These are phyloP conservation scores for Tulasnella sp. DNA, from an alignment of 768 basidiomycete genomes.

Conservation along the genomic window DNA sequence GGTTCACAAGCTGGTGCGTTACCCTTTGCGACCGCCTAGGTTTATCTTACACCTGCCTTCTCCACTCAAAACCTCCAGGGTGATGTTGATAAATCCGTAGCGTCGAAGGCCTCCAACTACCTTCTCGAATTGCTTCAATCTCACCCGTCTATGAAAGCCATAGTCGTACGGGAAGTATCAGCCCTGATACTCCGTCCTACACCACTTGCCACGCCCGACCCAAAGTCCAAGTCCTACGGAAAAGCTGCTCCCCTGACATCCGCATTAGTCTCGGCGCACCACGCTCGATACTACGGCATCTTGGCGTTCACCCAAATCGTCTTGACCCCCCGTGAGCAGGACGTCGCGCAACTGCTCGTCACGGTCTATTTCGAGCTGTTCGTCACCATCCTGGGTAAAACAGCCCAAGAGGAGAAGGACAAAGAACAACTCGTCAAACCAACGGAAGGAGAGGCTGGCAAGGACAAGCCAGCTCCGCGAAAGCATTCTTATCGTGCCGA, in stretches of 20 bases:
- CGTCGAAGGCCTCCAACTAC: slow-evolving; percentile 88
- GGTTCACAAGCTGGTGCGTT: slow-evolving; percentile 86
- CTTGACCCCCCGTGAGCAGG: slow-evolving; percentile 63
- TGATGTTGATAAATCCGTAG: slow-evolving; percentile 83
- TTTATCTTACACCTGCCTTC: too few relatives aligned
- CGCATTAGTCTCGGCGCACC: slow-evolving; percentile 43
- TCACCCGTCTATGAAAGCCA: slow-evolving; percentile 90
- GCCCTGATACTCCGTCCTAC: slow-evolving; percentile 72
- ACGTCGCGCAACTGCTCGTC: slow-evolving; percentile 76
- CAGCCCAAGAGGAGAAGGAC: slow-evolving; percentile 40
- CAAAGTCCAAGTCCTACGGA: slow-evolving; percentile 47
- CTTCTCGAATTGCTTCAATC: slow-evolving; percentile 85
- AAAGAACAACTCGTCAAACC: slow-evolving; percentile 39
- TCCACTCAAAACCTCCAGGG: slow-evolving; percentile 56
- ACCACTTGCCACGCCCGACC: slow-evolving; percentile 38
- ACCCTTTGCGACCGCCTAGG: neutral
- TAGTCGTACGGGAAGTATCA: slow-evolving; percentile 86
- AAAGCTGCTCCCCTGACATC: slow-evolving; percentile 39
- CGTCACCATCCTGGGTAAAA: slow-evolving; percentile 66
- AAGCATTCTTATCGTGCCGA: slow-evolving; percentile 22
- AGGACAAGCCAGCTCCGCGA: slow-evolving; percentile 34
- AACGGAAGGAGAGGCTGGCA: slow-evolving; percentile 37
- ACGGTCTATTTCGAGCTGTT: slow-evolving; percentile 96
- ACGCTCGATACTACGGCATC: slow-evolving; percentile 87
- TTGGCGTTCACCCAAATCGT: slow-evolving; percentile 96